Evolutionary conservation across 148 eudicot genomes (phyloP), one percentile per base, ranked within the genome.

Genomic region (Cornus suecica): DNA sequence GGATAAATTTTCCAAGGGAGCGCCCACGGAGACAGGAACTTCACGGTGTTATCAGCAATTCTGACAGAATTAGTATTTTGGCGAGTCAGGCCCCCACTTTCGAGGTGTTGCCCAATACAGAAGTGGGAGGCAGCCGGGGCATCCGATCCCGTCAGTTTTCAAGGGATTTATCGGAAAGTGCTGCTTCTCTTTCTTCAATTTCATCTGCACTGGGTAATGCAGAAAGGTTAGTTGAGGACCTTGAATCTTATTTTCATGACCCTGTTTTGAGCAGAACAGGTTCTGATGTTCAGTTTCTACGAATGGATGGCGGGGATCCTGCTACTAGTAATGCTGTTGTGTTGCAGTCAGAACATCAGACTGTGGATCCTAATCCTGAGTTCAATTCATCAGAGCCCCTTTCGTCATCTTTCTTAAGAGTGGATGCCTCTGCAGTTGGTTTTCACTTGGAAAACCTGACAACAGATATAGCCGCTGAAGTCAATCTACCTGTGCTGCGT

Each of bases 131-230:
- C 29, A 62, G 82, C 77, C 51, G 68, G 24, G 73, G 80, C 20
- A 60, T 63, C 10, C 79, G 79, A 25, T 77, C 86, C 65, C 86
- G 78, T 45, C 82, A 76, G 62, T 81, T 80, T 65, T 75, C 81
- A 2, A 76, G 86, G 51, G 83, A 86, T 5, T 65, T 83, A 37
- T 84, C 91, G 7, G 86, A 87, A 64, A 78, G 74, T 74, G 85
- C 88, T 76, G 83, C 81, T 66, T 78, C 87, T 45, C 86, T 78
- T 73, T 79, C 84, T 80, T 74, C 85, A 52, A 82, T 82, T 30
- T 86, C 88, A 3, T 80, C 86, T 26, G 89, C 78, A 30, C 63
- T 84, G 30, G 79, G 72, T 73, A 83, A 76, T 81, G 77, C 87
- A 14, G 88, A 88, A 45, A 77, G 88, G 71, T 72, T 77, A 29